A percentile compares a stretch with the other conserved stretches of the same genome.
Evolutionary conservation across 2,329 filamentous ascomycete species (phyloP).

Genomic region (Xylaria sp.): DNA sequence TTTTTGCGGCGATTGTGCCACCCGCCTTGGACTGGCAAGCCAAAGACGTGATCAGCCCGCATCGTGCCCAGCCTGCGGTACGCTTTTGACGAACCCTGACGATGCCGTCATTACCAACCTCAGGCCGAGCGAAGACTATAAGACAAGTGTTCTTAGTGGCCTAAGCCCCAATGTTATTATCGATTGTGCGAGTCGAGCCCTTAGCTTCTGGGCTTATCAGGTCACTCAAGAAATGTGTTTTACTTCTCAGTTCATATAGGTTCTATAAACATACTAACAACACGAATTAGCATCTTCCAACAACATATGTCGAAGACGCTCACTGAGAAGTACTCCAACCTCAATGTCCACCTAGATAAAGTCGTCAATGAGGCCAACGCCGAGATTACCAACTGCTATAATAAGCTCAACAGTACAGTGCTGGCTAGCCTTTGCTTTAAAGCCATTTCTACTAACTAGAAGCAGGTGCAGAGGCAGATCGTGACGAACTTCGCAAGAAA

Average conservation of each 20-base stretch:
- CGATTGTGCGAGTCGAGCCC: conserved; percentile 82
- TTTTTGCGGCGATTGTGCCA: conserved; percentile 82
- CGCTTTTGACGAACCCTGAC: conserved; percentile 74
- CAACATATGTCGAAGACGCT: conserved; percentile 77
- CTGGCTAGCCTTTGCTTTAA: not conserved
- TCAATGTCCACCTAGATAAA: conserved; percentile 76
- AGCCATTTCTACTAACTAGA: conserved; percentile 19
- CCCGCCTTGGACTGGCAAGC: conserved; percentile 68
- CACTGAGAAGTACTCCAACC: conserved; percentile 73
- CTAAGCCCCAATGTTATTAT: conserved; percentile 83
- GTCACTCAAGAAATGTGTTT: conserved; percentile 81
- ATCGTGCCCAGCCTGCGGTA: conserved; percentile 80
- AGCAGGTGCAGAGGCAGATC: conserved; percentile 66
- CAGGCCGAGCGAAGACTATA: conserved; percentile 87
- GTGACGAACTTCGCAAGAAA: conserved; percentile 72
- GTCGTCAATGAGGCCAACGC: conserved; percentile 78
- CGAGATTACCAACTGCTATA: conserved; percentile 73
- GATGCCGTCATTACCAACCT: conserved; percentile 78
- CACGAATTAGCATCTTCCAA: conserved; percentile 73
- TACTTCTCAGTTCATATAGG: not conserved
- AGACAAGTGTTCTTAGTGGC: conserved; percentile 85
- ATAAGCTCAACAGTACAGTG: conserved; percentile 69
- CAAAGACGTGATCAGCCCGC: conserved; percentile 61
- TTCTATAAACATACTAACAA: conserved; percentile 9
- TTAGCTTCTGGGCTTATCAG: conserved; percentile 90